These are phyloP conservation scores for Xanthoceras sorbifolium DNA, from an alignment of 345 rosid genomes.

Conservation along the genomic window DNA sequence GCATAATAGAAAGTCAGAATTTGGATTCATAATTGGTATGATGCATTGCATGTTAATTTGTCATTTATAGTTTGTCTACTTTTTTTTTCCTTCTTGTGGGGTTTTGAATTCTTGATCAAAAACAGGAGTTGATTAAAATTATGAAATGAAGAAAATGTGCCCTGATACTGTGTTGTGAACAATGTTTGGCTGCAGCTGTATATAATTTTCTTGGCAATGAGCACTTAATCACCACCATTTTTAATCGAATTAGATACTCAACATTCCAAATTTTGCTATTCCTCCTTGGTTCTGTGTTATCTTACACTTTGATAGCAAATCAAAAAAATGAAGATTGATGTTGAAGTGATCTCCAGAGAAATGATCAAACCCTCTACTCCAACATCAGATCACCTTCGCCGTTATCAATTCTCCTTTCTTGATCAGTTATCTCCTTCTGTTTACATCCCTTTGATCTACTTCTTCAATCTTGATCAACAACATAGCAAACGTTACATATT, in stretches of 20 bases:
- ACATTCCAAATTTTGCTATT: too few relatives aligned
- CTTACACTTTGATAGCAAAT: too few relatives aligned
- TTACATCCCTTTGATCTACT: slow-evolving; percentile 38
- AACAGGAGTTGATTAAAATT: too few relatives aligned
- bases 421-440: slow-evolving; percentile 41
- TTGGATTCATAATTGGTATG: too few relatives aligned
- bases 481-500: slow-evolving; percentile 11
- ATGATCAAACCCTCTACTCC: slow-evolving; percentile 42
- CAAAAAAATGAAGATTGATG: slow-evolving; percentile 24
- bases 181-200: neutral
- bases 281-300: too few relatives aligned
- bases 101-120: too few relatives aligned
- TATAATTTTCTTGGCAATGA: neutral
- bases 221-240: neutral
- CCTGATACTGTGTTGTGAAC: neutral
- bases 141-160: too few relatives aligned
- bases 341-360: slow-evolving; percentile 29
- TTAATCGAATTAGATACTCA: neutral
- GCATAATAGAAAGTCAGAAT: too few relatives aligned
- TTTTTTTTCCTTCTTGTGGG: too few relatives aligned
- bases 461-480: slow-evolving; percentile 27
- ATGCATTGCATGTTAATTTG: too few relatives aligned
- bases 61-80: too few relatives aligned
- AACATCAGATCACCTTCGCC: slow-evolving; percentile 35
- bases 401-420: slow-evolving; percentile 36